Percentiles rank a stretch among this genome's conserved stretches.
phyloP scores from a whole-genome alignment of 2,329 filamentous ascomycete species.

The Sporothrix humicola region DNA sequence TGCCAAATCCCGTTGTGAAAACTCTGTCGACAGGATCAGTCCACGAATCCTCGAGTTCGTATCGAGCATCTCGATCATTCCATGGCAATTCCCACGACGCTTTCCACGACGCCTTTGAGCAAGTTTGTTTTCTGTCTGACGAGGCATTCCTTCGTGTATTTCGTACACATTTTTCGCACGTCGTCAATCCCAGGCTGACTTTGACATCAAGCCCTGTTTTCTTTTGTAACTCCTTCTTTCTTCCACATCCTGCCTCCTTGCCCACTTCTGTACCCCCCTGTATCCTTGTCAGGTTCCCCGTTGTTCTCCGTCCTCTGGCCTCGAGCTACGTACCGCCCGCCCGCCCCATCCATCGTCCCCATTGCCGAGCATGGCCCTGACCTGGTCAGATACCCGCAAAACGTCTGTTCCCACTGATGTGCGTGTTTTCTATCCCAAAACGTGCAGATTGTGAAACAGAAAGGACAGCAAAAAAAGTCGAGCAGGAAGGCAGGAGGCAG shows the following conservation, averaged over 20 bases:
- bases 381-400: background rate
- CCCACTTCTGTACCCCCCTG: background rate
- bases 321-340: background rate
- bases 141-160: background rate
- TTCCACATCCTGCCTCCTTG: background rate
- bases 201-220: background rate
- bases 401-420: slow-evolving; percentile 26
- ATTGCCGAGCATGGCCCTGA: slow-evolving; percentile 9
- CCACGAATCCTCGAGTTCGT: background rate
- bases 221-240: background rate
- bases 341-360: background rate
- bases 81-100: background rate
- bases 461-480: background rate
- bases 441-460: slow-evolving; percentile 24
- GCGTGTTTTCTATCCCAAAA: slow-evolving; percentile 12
- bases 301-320: background rate
- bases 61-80: background rate
- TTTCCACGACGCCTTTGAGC: background rate
- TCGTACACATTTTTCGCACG: background rate
- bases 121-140: background rate
- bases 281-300: slow-evolving; percentile 22
- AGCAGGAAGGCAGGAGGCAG: background rate
- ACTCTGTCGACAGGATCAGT: background rate
- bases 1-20: background rate
- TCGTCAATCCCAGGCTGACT: background rate